A percentile compares a stretch with the other conserved stretches of the same genome.
Conservation (phyloP, 805 yeast genomes). For the Metschnikowia orientalis region DNA sequence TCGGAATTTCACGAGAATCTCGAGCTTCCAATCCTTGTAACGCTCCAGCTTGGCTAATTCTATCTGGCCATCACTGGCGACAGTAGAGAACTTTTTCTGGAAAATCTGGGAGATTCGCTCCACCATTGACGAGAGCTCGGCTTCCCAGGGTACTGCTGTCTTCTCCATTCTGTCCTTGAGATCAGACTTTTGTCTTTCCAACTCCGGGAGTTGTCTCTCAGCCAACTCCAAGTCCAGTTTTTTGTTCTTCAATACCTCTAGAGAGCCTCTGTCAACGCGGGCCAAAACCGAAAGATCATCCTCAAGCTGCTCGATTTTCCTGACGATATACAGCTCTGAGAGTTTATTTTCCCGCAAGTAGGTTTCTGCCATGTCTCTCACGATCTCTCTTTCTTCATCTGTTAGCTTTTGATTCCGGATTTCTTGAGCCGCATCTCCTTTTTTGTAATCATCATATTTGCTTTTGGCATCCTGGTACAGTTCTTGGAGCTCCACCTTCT, state of each 20-base stretch:
- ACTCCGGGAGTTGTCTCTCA: constrained; percentile 36
- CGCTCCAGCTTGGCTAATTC: constrained; percentile 49
- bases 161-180: constrained; percentile 34
- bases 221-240: constrained; percentile 31
- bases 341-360: constrained; percentile 36
- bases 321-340: constrained; percentile 33
- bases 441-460: constrained; percentile 36
- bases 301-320: constrained; percentile 41
- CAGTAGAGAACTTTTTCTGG: constrained; percentile 58
- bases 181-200: constrained; percentile 21
- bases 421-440: constrained; percentile 36
- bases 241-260: constrained; percentile 37
- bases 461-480: constrained; percentile 32
- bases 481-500: constrained; percentile 23
- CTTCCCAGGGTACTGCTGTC: constrained; percentile 54
- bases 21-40: constrained; percentile 75
- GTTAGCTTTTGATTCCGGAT: constrained; percentile 35
- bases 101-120: constrained; percentile 58
- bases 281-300: constrained; percentile 41
- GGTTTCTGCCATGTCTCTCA: constrained; percentile 37
- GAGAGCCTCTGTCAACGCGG: constrained; percentile 34
- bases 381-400: constrained; percentile 33
- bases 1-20: constrained; percentile 81
- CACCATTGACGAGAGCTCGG: constrained; percentile 51
- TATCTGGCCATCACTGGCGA: constrained; percentile 88